These are phyloP conservation scores for Fagus crenata DNA, from an alignment of 306 rosid species.

Conservation along the genomic window DNA sequence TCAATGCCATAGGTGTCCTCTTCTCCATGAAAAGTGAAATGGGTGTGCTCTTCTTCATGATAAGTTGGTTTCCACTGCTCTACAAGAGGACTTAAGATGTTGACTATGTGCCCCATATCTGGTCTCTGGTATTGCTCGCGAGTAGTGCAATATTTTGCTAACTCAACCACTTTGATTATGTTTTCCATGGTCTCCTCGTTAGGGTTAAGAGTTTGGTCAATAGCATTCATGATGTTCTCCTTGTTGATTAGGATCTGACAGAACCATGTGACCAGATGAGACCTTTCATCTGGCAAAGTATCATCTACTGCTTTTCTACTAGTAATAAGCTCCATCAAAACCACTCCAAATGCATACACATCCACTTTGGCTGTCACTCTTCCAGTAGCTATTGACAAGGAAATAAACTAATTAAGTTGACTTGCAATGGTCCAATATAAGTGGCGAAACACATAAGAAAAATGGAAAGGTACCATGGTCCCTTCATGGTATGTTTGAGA, in stretches of 20 bases:
- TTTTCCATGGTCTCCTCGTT: conserved; percentile 85
- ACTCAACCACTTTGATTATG: conserved; percentile 73
- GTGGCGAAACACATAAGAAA: not conserved
- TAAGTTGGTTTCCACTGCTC: conserved; percentile 75
- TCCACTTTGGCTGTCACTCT: conserved; percentile 96
- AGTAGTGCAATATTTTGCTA: conserved; percentile 76
- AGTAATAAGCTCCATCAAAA: conserved; percentile 75
- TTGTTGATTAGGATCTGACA: conserved; percentile 59
- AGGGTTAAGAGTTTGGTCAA: conserved; percentile 65
- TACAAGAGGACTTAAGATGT: conserved; percentile 69
- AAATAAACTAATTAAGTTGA: conserved; percentile 8
- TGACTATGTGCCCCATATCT: conserved; percentile 80
- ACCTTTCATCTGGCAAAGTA: conserved; percentile 65
- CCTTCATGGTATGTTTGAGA: too few species aligned
- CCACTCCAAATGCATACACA: conserved; percentile 85
- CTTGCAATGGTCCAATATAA: not conserved
- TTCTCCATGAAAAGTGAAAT: not conserved
- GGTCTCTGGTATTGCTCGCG: conserved; percentile 86
- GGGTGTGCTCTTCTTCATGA: conserved; percentile 38
- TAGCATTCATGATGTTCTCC: conserved; percentile 76
- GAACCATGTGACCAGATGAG: conserved; percentile 89
- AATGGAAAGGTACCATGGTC: too few species aligned
- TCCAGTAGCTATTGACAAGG: conserved; percentile 66
- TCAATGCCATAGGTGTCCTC: conserved; percentile 70
- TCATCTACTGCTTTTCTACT: conserved; percentile 80